A percentile compares a stretch with the other conserved stretches of the same genome.
phyloP scores from a whole-genome alignment of 2,329 filamentous ascomycete genomes.

The Alternaria sp. region DNA sequence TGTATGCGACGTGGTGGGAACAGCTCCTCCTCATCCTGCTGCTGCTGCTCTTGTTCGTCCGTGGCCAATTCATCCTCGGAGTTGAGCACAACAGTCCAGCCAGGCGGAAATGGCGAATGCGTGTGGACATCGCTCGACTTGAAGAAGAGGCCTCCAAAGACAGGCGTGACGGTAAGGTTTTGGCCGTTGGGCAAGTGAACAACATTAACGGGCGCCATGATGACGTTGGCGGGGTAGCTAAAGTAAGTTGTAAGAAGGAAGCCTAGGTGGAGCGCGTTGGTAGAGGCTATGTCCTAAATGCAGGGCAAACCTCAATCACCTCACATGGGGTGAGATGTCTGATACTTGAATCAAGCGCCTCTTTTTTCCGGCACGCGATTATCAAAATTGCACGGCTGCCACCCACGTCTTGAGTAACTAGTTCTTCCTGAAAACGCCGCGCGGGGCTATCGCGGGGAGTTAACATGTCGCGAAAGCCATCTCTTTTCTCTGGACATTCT shows the following conservation, averaged over 20 bases:
- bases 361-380: conserved; percentile 25
- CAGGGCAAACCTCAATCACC: conserved; percentile 22
- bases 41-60: conserved; percentile 40
- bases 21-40: conserved; percentile 43
- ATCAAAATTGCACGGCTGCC: conserved; percentile 26
- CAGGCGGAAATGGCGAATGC: conserved; percentile 76
- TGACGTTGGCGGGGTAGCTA: conserved; percentile 40
- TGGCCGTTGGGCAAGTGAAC: conserved; percentile 89
- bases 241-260: conserved; percentile 7
- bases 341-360: conserved; percentile 5
- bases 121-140: conserved; percentile 79
- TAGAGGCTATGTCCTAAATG: conserved; percentile 6
- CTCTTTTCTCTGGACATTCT: neutral
- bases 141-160: conserved; percentile 93
- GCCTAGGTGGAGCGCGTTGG: neutral
- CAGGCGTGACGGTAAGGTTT: conserved; percentile 79
- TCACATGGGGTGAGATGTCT: conserved; percentile 29
- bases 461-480: neutral
- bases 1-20: conserved; percentile 59
- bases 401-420: conserved; percentile 13
- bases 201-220: conserved; percentile 55
- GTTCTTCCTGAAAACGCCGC: conserved; percentile 22
- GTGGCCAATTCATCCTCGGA: conserved; percentile 62
- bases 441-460: conserved; percentile 22
- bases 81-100: conserved; percentile 89